Percentiles rank a stretch among this genome's conserved stretches.
Evolutionary conservation across 768 basidiomycete species (phyloP).

Genomic region (Paxillus rubicundulus): DNA sequence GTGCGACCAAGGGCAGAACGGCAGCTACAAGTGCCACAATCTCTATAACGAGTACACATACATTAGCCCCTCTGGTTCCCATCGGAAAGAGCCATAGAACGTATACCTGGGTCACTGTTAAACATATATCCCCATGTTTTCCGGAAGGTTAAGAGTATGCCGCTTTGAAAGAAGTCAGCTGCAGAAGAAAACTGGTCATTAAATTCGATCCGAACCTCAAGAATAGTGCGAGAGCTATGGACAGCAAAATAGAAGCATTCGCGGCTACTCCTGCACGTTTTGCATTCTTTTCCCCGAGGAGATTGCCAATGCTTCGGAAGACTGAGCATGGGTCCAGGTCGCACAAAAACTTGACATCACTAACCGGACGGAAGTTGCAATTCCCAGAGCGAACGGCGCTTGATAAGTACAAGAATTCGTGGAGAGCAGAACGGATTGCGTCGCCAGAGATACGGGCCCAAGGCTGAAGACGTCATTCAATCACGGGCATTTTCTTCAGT

Average conservation of each 20-base stretch:
- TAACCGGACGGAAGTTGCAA: constrained; percentile 83
- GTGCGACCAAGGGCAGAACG: constrained; percentile 72
- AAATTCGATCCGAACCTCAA: constrained; percentile 46
- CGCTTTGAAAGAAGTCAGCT: constrained; percentile 30
- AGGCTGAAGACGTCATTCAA: constrained; percentile 47
- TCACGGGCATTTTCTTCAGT: neutral
- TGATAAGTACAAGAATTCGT: constrained; percentile 78
- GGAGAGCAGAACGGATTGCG: constrained; percentile 81
- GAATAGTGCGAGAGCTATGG: constrained; percentile 54
- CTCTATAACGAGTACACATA: constrained; percentile 8
- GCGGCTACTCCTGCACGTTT: constrained; percentile 69
- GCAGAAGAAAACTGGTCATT: neutral
- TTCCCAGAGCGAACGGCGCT: constrained; percentile 75
- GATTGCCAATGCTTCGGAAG: constrained; percentile 72
- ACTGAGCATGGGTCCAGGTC: neutral
- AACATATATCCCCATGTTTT: constrained; percentile 73
- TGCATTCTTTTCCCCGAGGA: constrained; percentile 78
- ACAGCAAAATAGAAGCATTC: constrained; percentile 63
- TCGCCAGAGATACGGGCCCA: constrained; percentile 78
- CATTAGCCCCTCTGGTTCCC: neutral
- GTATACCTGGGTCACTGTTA: constrained; percentile 58
- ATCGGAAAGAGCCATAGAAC: neutral
- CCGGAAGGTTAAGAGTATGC: constrained; percentile 58
- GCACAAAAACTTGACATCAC: constrained; percentile 12
- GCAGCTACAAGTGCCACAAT: constrained; percentile 43